phyloP scores from a whole-genome alignment of 768 basidiomycete genomes.

The Bullera alba region DNA sequence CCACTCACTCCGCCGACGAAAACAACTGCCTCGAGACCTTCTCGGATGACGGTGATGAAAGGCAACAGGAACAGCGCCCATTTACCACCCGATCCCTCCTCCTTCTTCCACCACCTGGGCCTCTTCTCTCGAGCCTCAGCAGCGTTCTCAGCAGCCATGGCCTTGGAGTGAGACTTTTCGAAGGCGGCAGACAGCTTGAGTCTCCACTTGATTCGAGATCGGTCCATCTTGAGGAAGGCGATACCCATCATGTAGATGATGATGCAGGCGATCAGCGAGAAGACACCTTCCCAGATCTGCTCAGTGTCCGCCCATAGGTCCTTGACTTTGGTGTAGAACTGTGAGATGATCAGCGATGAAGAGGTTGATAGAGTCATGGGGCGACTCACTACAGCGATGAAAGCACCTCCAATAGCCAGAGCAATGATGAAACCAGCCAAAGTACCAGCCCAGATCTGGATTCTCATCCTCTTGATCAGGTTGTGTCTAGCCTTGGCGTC shows the following conservation, averaged over 20 bases:
- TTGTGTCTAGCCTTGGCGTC: constrained; percentile 9
- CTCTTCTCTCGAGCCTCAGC: constrained; percentile 29
- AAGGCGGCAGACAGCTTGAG: constrained; percentile 79
- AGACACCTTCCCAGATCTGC: constrained; percentile 82
- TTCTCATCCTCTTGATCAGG: constrained; percentile 56
- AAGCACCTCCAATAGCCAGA: constrained; percentile 76
- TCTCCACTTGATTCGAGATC: constrained; percentile 89
- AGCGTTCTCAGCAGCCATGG: constrained; percentile 11
- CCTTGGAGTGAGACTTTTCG: constrained; percentile 36
- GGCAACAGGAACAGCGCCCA: constrained; percentile 88
- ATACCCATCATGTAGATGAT: constrained; percentile 92
- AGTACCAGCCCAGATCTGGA: constrained; percentile 71
- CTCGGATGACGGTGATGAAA: constrained; percentile 82
- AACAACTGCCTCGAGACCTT: constrained; percentile 87
- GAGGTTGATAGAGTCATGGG: not conserved
- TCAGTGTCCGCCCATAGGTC: constrained; percentile 81
- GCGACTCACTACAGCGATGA: constrained; percentile 64
- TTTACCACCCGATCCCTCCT: constrained; percentile 54
- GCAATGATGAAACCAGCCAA: constrained; percentile 68
- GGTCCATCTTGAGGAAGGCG: constrained; percentile 91
- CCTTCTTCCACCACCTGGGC: constrained; percentile 14
- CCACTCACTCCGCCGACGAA: constrained; percentile 74
- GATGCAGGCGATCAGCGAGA: constrained; percentile 48
- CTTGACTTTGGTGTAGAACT: constrained; percentile 82
- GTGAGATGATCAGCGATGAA: not conserved